Conservation (phyloP, 371 early-diverging fungal genomes). For the Actinomucor elegans region DNA sequence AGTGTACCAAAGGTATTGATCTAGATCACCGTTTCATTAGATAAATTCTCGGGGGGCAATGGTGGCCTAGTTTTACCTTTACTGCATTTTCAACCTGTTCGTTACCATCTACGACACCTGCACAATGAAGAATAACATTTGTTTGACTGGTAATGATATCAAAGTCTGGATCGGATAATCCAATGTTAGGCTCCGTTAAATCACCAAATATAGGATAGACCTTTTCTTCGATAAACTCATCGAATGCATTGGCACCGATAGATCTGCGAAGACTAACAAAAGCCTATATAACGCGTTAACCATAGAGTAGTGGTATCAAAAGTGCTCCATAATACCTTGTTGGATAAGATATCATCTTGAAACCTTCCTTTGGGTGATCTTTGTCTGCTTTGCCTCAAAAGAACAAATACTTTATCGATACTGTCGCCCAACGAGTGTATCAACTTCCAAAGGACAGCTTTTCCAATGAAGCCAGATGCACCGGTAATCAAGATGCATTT, state of each 20-base stretch:
- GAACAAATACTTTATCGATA: constrained; percentile 36
- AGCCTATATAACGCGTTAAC: constrained; percentile 23
- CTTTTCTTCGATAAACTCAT: constrained; percentile 49
- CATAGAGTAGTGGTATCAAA: neutral
- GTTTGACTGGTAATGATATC: constrained; percentile 41
- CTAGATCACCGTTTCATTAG: too few relatives aligned
- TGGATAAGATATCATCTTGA: constrained; percentile 42
- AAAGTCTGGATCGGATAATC: constrained; percentile 45
- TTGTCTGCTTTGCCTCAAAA: constrained; percentile 32
- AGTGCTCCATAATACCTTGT: constrained; percentile 32
- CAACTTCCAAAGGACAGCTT: constrained; percentile 59
- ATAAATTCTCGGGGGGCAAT: too few relatives aligned
- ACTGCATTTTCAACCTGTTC: constrained; percentile 50
- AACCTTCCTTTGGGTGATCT: constrained; percentile 29
- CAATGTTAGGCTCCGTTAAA: constrained; percentile 46
- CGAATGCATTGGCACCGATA: constrained; percentile 39
- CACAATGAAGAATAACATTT: constrained; percentile 57
- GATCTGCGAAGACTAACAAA: constrained; percentile 41
- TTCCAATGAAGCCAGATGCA: constrained; percentile 66
- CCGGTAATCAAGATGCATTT: constrained; percentile 59
- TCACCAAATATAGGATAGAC: constrained; percentile 56
- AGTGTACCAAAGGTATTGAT: constrained; percentile 56
- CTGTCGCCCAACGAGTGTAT: constrained; percentile 29
- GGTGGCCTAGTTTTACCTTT: too few relatives aligned
- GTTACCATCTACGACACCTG: constrained; percentile 56